Evolutionary conservation across 1,284 basidiomycete species (phyloP).

Genomic region (Bjerkandera adusta): DNA sequence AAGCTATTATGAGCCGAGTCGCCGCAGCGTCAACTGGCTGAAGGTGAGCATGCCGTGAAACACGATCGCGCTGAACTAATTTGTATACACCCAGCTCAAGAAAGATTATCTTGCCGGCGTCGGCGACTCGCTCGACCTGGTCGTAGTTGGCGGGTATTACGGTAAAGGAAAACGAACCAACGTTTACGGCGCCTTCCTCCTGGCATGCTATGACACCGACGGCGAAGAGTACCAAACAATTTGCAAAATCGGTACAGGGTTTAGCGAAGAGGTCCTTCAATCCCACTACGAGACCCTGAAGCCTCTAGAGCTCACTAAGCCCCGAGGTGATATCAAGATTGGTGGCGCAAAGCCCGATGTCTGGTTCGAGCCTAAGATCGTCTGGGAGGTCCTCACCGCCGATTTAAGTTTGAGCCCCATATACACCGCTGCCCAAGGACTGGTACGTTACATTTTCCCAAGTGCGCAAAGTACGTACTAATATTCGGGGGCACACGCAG

Average conservation of each 20-base stretch:
- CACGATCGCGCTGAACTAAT: background rate
- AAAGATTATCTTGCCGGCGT: slow-evolving; percentile 98
- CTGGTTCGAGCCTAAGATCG: slow-evolving; percentile 93
- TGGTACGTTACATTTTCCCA: slow-evolving; percentile 58
- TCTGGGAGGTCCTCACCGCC: slow-evolving; percentile 98
- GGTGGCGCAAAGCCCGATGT: slow-evolving; percentile 92
- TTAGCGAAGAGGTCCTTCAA: slow-evolving; percentile 89
- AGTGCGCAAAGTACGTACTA: no score
- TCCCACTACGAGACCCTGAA: slow-evolving; percentile 83
- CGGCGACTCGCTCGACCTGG: slow-evolving; percentile 96
- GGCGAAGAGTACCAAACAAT: slow-evolving; percentile 93
- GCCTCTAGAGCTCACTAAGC: slow-evolving; percentile 68
- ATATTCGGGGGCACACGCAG: no score
- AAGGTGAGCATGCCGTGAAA: slow-evolving; percentile 60
- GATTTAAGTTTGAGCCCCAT: slow-evolving; percentile 96
- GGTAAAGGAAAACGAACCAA: slow-evolving; percentile 98
- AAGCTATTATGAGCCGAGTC: slow-evolving; percentile 93
- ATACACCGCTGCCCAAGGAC: slow-evolving; percentile 94
- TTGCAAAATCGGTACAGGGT: slow-evolving; percentile 99
- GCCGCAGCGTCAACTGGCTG: slow-evolving; percentile 96
- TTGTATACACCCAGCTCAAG: slow-evolving; percentile 66
- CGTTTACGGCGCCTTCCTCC: slow-evolving; percentile 93
- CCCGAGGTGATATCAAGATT: slow-evolving; percentile 77
- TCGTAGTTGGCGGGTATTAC: slow-evolving; percentile 95
- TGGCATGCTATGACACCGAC: slow-evolving; percentile 93